These are phyloP conservation scores for Pontederia crassipes DNA, from an alignment of 176 grass and related monocot species.

Conservation along the genomic window DNA sequence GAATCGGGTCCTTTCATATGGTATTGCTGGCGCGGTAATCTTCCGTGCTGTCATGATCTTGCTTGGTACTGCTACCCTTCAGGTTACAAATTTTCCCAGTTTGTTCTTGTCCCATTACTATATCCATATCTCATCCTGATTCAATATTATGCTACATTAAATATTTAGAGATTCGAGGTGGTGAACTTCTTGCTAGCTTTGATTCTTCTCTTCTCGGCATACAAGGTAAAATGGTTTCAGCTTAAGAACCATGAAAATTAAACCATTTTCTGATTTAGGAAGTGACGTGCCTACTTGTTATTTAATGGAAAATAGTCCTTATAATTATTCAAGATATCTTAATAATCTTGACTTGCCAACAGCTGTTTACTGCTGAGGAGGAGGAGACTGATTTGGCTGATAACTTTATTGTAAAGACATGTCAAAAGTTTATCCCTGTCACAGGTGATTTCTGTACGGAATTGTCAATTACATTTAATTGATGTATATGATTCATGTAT, in stretches of 20 bases:
- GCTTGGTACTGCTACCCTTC: slow-evolving; percentile 67
- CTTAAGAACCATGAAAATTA: slow-evolving; percentile 4
- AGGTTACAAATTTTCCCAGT: slow-evolving; percentile 37
- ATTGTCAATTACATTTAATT: slow-evolving; percentile 4
- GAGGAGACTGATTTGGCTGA: slow-evolving; percentile 82
- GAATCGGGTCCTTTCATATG: slow-evolving; percentile 89
- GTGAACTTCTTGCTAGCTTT: slow-evolving; percentile 83
- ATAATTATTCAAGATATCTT: slow-evolving; percentile 7
- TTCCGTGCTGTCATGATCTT: slow-evolving; percentile 78
- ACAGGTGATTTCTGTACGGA: slow-evolving; percentile 36
- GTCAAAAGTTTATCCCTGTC: slow-evolving; percentile 91
- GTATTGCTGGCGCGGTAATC: slow-evolving; percentile 87
- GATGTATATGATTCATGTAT: too few relatives aligned
- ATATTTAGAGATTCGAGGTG: slow-evolving; percentile 80
- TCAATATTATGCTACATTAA: slow-evolving; percentile 18
- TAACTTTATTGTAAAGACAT: slow-evolving; percentile 98
- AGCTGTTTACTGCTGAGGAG: slow-evolving; percentile 79
- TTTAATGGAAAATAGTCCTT: not conserved
- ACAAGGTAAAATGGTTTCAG: slow-evolving; percentile 55
- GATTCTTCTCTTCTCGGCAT: slow-evolving; percentile 85
- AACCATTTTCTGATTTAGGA: not conserved
- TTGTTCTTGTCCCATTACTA: slow-evolving; percentile 9
- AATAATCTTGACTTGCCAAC: slow-evolving; percentile 23
- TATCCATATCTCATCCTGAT: not conserved
- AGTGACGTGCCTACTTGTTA: not conserved